Evolutionary conservation across 2,329 filamentous ascomycete genomes (phyloP), one percentile per base, ranked within the genome.

Genomic region (Colletotrichum chlorophyti): DNA sequence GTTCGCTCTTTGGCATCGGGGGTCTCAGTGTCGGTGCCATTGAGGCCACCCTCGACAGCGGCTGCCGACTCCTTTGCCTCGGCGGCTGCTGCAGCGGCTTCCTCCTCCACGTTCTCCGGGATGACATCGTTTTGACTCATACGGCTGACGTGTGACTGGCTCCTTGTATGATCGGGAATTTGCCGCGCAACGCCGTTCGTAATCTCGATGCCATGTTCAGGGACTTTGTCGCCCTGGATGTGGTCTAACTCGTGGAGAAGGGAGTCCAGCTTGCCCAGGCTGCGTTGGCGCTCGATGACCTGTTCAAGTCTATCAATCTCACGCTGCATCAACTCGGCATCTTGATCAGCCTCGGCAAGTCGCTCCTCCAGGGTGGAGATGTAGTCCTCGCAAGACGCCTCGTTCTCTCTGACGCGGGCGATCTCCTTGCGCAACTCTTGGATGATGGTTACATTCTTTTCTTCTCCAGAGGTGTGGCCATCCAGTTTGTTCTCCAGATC

Each of bases 301-400:
- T 97, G 91, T 74, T 98, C 95, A 11, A 99, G 81, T 29, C 94
- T 87, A 68, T 97, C 91, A 63, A 99, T 91, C 69, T 99, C 95
- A 31, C 94, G 91, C 72, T 97, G 93, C 94, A 99, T 97, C 60
- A 97, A 79, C 72, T 98, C 95, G 63, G 91, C 87, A 70, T 99
- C 95, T 72, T 98, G 94, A 68, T 99, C 95, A 3, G 94, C 90
- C 74, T 99, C 95, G 1, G 95, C 95, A 8, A 99, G 83, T 19
- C 94, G 90, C 76, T 98, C 95, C 71, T 99, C 95, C 10, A 99
- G 79, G 0, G 93, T 98, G 1, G 94, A 96, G 50, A 99, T 98
- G 72, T 99, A 99, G 64, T 98, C 95, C 72, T 99, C 95, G 65
- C 89, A 93, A 34, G 90, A 89, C 4, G 89, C 85, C 76, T 99